A percentile compares a stretch with the other conserved stretches of the same genome.
Conservation (phyloP, 2,329 filamentous ascomycete species). For the Nemania sp. region DNA sequence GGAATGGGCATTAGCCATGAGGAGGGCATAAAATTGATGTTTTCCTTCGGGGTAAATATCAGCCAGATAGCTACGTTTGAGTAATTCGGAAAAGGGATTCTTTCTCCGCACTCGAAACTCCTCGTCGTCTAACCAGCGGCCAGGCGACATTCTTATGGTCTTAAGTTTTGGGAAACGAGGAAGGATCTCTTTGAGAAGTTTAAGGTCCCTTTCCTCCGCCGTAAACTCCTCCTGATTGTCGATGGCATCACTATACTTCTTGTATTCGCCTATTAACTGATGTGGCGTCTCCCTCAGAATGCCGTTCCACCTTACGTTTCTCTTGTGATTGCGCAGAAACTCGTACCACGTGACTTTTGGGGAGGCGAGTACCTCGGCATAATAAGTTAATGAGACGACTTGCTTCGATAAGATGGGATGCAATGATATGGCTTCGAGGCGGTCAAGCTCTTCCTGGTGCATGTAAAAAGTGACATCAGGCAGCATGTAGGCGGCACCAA, state of each 20-base stretch:
- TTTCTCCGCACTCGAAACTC: conserved; percentile 22
- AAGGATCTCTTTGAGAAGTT: conserved; percentile 43
- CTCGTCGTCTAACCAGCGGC: conserved; percentile 32
- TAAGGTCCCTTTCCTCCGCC: conserved; percentile 33
- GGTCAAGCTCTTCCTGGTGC: conserved; percentile 44
- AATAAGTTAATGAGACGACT: conserved; percentile 46
- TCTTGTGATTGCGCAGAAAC: conserved; percentile 37
- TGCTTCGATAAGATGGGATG: conserved; percentile 44
- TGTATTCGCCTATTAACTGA: conserved; percentile 39
- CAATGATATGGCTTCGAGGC: conserved; percentile 44
- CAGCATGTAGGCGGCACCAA: conserved; percentile 56
- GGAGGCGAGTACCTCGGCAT: conserved; percentile 37
- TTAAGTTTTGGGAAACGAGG: conserved; percentile 43
- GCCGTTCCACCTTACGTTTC: conserved; percentile 30
- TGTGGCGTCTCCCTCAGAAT: conserved; percentile 21
- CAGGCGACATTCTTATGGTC: conserved; percentile 41
- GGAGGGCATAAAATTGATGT: conserved; percentile 44
- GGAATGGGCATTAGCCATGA: conserved; percentile 40
- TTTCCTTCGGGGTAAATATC: conserved; percentile 39
- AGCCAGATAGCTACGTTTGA: neutral
- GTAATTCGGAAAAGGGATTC: conserved; percentile 33
- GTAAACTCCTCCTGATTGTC: conserved; percentile 40
- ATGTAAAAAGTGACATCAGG: conserved; percentile 49
- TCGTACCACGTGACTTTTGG: conserved; percentile 36
- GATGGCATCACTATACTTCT: conserved; percentile 38